phyloP scores from a whole-genome alignment of 2,329 filamentous ascomycete genomes.

The Botrytis medusae region DNA sequence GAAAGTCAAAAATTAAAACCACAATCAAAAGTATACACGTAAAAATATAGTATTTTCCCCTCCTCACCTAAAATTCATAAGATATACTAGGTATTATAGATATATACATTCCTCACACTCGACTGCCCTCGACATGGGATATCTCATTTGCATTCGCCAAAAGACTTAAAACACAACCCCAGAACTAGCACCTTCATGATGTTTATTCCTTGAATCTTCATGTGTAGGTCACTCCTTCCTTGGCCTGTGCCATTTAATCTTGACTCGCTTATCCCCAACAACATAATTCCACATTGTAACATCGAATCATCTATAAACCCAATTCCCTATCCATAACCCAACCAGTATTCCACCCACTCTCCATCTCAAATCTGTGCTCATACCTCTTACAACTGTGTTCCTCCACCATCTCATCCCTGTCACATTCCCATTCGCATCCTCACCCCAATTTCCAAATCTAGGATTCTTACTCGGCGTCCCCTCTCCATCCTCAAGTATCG shows the following conservation, averaged over 20 bases:
- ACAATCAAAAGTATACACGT: neutral
- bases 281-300: neutral
- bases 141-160: neutral
- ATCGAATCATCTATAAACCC: slow-evolving; percentile 24
- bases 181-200: neutral
- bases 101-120: neutral
- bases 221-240: neutral
- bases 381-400: neutral
- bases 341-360: slow-evolving; percentile 23
- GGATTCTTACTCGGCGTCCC: slow-evolving; percentile 20
- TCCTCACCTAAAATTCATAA: neutral
- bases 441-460: slow-evolving; percentile 30
- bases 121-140: neutral
- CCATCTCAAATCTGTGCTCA: slow-evolving; percentile 23
- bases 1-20: neutral
- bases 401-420: neutral
- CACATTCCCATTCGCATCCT: neutral
- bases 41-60: neutral
- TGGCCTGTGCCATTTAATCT: neutral
- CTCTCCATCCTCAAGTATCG: slow-evolving; percentile 16
- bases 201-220: neutral
- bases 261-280: neutral
- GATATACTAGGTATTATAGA: neutral
- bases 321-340: slow-evolving; percentile 28
- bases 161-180: neutral